phyloP scores from a whole-genome alignment of 2,329 filamentous ascomycete genomes.

The Fusarium torreyae region DNA sequence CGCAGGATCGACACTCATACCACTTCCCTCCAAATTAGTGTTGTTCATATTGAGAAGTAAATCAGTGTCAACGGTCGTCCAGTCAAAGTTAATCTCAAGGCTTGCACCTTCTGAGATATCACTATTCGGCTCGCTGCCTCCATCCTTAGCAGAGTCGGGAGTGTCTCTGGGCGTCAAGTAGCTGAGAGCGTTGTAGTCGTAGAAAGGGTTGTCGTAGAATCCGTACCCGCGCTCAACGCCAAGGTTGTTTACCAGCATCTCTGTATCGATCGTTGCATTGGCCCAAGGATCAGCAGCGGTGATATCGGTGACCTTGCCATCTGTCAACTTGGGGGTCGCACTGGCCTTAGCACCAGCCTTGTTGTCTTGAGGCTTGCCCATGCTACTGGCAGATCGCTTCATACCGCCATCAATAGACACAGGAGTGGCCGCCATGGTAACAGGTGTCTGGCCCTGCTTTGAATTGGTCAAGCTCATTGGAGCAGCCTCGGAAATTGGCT shows the following conservation, averaged over 20 bases:
- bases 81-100: constrained; percentile 68
- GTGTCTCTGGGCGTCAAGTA: constrained; percentile 75
- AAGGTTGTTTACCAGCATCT: constrained; percentile 56
- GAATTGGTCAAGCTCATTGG: constrained; percentile 61
- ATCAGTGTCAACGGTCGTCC: constrained; percentile 63
- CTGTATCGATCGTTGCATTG: constrained; percentile 66
- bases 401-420: constrained; percentile 68
- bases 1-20: constrained; percentile 46
- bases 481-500: constrained; percentile 53
- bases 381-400: constrained; percentile 65
- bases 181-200: constrained; percentile 66
- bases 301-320: constrained; percentile 50
- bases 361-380: constrained; percentile 58
- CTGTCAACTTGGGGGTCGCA: constrained; percentile 50
- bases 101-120: constrained; percentile 70
- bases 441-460: constrained; percentile 65
- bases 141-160: constrained; percentile 75
- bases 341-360: constrained; percentile 53
- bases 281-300: constrained; percentile 55
- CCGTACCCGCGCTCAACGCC: constrained; percentile 52
- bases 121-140: constrained; percentile 72
- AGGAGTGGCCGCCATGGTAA: constrained; percentile 61
- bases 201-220: constrained; percentile 53
- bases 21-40: constrained; percentile 44
- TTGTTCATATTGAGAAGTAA: constrained; percentile 61